phyloP scores from a whole-genome alignment of 108 stramenopile species.

The Nitzschia palea region DNA sequence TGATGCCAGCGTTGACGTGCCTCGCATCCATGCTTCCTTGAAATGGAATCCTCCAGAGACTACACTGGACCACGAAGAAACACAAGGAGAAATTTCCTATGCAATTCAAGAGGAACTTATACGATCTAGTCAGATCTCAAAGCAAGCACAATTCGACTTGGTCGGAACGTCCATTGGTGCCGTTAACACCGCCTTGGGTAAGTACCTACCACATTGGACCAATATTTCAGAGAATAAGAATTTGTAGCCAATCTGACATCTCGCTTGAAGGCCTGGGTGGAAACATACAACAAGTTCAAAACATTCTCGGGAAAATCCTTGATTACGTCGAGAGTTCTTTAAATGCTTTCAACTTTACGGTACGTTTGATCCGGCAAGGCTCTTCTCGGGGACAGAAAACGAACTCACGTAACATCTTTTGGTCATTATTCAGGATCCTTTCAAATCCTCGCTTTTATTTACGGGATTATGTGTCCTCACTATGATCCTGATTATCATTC shows the following conservation, averaged over 20 bases:
- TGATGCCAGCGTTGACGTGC: constrained; percentile 8
- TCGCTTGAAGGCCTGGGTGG: constrained; percentile 62
- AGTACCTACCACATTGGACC: constrained; percentile 1
- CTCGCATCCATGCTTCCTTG: constrained; percentile 14
- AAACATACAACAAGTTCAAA: constrained; percentile 61
- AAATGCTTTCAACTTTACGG: constrained; percentile 83
- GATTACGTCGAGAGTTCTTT: constrained; percentile 63
- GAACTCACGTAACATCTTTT: neutral
- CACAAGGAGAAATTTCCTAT: constrained; percentile 37
- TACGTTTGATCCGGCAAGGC: constrained; percentile 12
- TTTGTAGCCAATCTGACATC: no score
- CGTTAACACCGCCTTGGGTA: constrained; percentile 59
- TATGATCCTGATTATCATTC: constrained; percentile 34
- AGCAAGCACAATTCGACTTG: constrained; percentile 56
- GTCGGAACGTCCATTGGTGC: constrained; percentile 74
- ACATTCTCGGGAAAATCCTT: constrained; percentile 60
- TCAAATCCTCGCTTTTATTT: constrained; percentile 47
- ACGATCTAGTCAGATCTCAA: constrained; percentile 37
- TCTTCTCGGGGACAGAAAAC: neutral
- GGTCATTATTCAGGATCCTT: constrained; percentile 30
- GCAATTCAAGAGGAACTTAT: constrained; percentile 67
- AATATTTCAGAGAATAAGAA: neutral
- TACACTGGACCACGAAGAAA: constrained; percentile 11
- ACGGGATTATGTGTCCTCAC: constrained; percentile 22
- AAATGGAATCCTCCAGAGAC: constrained; percentile 22